These are phyloP conservation scores for Ziziphus jujuba DNA, from an alignment of 306 rosid species.

Conservation along the genomic window DNA sequence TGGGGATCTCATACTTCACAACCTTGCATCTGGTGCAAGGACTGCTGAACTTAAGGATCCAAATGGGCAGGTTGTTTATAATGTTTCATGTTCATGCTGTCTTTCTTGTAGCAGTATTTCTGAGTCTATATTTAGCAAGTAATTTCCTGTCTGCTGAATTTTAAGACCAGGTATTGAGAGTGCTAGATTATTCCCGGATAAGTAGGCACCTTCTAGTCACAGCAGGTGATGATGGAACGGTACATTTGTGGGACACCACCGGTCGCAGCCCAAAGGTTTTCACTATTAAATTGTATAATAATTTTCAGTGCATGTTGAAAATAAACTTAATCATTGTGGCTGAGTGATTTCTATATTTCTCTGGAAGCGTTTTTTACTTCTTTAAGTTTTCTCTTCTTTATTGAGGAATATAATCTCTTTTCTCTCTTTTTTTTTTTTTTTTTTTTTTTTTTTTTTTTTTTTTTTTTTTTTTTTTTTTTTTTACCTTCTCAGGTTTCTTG, in stretches of 20 bases:
- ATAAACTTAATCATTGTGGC: neutral
- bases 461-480: neutral
- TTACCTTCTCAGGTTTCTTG: constrained; percentile 67
- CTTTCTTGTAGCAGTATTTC: constrained; percentile 22
- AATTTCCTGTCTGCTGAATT: constrained; percentile 54
- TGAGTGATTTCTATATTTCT: too few relatives aligned
- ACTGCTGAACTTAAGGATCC: constrained; percentile 97
- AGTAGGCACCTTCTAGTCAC: constrained; percentile 93
- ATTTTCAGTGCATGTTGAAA: constrained; percentile 4
- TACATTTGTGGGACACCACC: constrained; percentile 97
- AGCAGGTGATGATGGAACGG: constrained; percentile 96
- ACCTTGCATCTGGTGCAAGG: constrained; percentile 93
- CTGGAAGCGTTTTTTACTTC: too few relatives aligned
- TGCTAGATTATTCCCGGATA: constrained; percentile 91
- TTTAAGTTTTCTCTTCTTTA: too few relatives aligned
- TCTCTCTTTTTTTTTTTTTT: neutral
- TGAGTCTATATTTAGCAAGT: constrained; percentile 36
- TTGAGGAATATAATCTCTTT: too few relatives aligned
- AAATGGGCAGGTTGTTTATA: constrained; percentile 73
- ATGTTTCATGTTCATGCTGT: constrained; percentile 22
- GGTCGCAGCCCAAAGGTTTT: constrained; percentile 93
- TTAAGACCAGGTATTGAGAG: constrained; percentile 98
- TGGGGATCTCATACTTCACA: constrained; percentile 96
- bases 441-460: constrained; percentile 14
- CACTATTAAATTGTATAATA: constrained; percentile 6